Evolutionary conservation across 2,329 filamentous ascomycete genomes (phyloP).

Genomic region (Phaeomoniella chlamydospora): DNA sequence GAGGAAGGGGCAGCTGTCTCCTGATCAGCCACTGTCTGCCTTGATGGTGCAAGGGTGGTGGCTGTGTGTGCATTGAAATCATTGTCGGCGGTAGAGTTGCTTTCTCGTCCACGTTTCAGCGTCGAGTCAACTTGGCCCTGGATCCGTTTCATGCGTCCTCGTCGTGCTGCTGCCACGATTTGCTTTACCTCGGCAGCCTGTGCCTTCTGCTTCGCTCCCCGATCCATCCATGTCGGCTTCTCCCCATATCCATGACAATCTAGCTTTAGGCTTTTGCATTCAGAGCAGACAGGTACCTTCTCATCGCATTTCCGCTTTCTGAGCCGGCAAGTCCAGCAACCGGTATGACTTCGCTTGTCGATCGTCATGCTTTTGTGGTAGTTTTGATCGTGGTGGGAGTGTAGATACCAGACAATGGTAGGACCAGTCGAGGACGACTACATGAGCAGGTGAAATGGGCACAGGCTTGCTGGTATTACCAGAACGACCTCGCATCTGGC

Average conservation of each 20-base stretch:
- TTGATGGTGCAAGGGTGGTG: background rate
- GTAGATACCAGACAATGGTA: too few relatives aligned
- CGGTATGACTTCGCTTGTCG: background rate
- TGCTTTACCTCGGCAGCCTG: background rate
- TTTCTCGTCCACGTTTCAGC: background rate
- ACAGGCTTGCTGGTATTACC: too few relatives aligned
- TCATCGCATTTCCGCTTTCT: constrained; percentile 11
- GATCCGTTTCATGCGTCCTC: background rate
- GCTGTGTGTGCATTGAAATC: background rate
- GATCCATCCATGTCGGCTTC: constrained; percentile 14
- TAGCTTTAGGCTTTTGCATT: constrained; percentile 9
- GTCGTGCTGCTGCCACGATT: constrained; percentile 1
- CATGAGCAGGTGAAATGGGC: too few relatives aligned
- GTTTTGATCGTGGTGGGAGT: too few relatives aligned
- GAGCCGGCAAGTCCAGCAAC: constrained; percentile 14
- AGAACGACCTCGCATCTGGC: too few relatives aligned
- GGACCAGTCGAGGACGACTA: too few relatives aligned
- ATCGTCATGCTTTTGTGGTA: too few relatives aligned
- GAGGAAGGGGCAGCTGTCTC: background rate
- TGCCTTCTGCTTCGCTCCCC: constrained; percentile 2
- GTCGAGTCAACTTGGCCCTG: background rate
- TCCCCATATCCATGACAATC: constrained; percentile 12
- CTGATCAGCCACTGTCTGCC: background rate
- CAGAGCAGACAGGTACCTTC: constrained; percentile 6
- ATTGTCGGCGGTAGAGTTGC: background rate